phyloP scores from a whole-genome alignment of 2,329 filamentous ascomycete species.

The Talaromyces rugulosus region DNA sequence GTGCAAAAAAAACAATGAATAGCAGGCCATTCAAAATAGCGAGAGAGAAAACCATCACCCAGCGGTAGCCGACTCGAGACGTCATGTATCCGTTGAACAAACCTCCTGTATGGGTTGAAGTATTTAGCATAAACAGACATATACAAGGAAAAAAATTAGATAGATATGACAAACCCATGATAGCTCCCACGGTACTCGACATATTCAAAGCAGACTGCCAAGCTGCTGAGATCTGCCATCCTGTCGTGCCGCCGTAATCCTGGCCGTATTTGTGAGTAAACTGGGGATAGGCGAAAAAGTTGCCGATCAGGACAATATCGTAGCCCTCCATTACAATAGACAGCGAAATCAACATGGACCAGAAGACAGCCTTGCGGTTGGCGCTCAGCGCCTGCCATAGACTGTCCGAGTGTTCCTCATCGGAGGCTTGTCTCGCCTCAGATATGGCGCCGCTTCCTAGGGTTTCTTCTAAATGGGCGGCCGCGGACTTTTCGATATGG shows the following conservation, averaged over 20 bases:
- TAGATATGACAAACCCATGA: slow-evolving; percentile 3
- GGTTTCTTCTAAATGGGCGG: slow-evolving; percentile 24
- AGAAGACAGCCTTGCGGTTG: slow-evolving; percentile 81
- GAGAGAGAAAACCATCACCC: slow-evolving; percentile 46
- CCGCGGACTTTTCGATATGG: slow-evolving; percentile 22
- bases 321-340: slow-evolving; percentile 91
- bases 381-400: slow-evolving; percentile 71
- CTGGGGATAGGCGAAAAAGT: slow-evolving; percentile 58
- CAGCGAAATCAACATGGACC: slow-evolving; percentile 82
- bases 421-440: slow-evolving; percentile 40
- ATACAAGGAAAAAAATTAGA: neutral
- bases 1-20: slow-evolving; percentile 49
- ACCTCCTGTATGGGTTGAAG: slow-evolving; percentile 7
- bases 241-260: slow-evolving; percentile 21
- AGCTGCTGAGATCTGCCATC: slow-evolving; percentile 27
- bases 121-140: neutral
- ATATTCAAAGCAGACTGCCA: slow-evolving; percentile 12
- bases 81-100: slow-evolving; percentile 12
- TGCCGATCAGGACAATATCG: slow-evolving; percentile 74
- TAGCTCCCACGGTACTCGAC: slow-evolving; percentile 11
- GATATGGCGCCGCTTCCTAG: slow-evolving; percentile 25
- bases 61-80: slow-evolving; percentile 12
- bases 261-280: slow-evolving; percentile 41
- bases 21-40: slow-evolving; percentile 44
- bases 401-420: slow-evolving; percentile 60